Conservation (phyloP, 495 filamentous ascomycete species). For the Penicillium salamii region DNA sequence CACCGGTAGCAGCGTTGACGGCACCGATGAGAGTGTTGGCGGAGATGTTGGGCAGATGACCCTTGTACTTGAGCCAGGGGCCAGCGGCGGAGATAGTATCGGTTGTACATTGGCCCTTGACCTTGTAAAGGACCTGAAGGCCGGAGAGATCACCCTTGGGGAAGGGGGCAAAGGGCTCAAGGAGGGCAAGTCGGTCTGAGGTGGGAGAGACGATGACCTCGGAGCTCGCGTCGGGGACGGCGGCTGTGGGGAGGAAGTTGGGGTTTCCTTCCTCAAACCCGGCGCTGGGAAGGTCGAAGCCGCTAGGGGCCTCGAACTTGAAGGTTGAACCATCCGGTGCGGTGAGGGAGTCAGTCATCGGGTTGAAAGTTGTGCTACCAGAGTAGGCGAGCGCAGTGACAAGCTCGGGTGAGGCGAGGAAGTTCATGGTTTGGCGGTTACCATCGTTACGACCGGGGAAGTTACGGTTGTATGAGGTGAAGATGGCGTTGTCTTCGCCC, state of each 20-base stretch:
- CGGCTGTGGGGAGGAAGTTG: conserved; percentile 67
- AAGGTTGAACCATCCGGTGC: conserved; percentile 82
- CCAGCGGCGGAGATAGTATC: conserved; percentile 98
- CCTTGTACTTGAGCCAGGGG: conserved; percentile 98
- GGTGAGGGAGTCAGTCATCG: conserved; percentile 78
- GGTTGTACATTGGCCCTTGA: conserved; percentile 95
- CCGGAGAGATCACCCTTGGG: conserved; percentile 68
- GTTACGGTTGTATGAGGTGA: conserved; percentile 98
- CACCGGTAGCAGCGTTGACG: conserved; percentile 84
- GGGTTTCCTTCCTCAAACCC: conserved; percentile 82
- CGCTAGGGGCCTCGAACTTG: conserved; percentile 78
- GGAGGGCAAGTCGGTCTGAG: conserved; percentile 81
- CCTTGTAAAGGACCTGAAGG: conserved; percentile 78
- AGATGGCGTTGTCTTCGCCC: conserved; percentile 88
- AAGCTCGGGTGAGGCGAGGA: conserved; percentile 91
- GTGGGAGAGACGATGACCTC: conserved; percentile 75
- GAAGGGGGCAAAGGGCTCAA: conserved; percentile 90
- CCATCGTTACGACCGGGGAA: conserved; percentile 97
- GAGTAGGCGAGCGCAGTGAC: conserved; percentile 95
- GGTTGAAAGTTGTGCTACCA: conserved; percentile 93
- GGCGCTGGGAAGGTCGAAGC: conserved; percentile 68
- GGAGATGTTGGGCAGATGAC: conserved; percentile 94
- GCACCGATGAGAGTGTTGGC: conserved; percentile 96
- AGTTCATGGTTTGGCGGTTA: conserved; percentile 96
- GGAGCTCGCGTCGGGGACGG: conserved; percentile 54